These are phyloP conservation scores for Colletotrichum kahawae DNA, from an alignment of 2,329 filamentous ascomycete genomes.

Conservation along the genomic window DNA sequence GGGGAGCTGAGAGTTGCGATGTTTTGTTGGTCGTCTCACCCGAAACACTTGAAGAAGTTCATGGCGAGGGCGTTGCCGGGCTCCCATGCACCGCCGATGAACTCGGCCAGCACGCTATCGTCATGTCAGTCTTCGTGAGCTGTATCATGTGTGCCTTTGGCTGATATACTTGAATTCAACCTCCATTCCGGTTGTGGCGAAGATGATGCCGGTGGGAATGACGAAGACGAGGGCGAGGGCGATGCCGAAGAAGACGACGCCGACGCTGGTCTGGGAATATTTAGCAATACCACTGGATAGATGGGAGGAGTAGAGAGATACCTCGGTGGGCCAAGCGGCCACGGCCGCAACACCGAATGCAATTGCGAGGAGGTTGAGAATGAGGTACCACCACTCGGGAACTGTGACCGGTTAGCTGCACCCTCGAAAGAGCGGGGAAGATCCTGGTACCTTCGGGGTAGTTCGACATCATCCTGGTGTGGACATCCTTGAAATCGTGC, in stretches of 20 bases:
- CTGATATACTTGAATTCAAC: conserved; percentile 25
- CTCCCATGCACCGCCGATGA: conserved; percentile 15
- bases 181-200: conserved; percentile 46
- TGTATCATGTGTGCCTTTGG: too few species aligned
- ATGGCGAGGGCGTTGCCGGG: conserved; percentile 11
- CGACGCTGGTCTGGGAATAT: conserved; percentile 37
- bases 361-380: conserved; percentile 33
- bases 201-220: conserved; percentile 48
- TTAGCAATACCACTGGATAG: neutral
- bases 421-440: too few species aligned
- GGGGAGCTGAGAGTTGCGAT: accelerated
- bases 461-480: conserved; percentile 50
- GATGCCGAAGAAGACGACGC: conserved; percentile 49
- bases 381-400: conserved; percentile 53
- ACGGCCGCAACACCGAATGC: conserved; percentile 39
- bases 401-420: conserved; percentile 24
- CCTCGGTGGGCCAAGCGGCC: conserved; percentile 41
- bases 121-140: neutral
- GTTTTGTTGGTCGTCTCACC: neutral
- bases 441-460: conserved; percentile 41
- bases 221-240: conserved; percentile 45
- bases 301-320: neutral
- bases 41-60: conserved; percentile 29
- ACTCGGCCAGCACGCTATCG: conserved; percentile 17
- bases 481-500: conserved; percentile 39